Evolutionary conservation across 169 alveolate species (phyloP), one percentile per base, ranked within the genome.

Genomic region (Eimeria praecox): DNA sequence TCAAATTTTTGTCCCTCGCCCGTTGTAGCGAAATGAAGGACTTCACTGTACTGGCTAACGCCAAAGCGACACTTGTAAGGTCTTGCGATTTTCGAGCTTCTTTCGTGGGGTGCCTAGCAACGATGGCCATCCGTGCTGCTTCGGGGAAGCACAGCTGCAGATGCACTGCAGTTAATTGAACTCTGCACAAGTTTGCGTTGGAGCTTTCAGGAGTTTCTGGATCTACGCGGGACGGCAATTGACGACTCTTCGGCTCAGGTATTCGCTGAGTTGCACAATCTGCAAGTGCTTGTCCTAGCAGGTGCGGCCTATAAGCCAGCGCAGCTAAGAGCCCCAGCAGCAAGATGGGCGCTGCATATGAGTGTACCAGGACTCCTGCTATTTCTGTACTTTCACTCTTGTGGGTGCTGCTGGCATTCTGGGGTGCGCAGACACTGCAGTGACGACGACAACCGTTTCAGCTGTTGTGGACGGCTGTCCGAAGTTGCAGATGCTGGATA

Each of bases 401-500:
- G 35, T 42, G 86, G 86, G 54, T 82, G 35, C 46, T 77, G 87
- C 82, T 56, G 78, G 38, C 46, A n/a, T 46, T 33, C 16, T 24
- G 0, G 46, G 85, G 86, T 42, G 94, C 44, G 8, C 92, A 92
- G 96, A 82, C 66, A 92, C 96, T 9, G 92, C 91, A 46, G 87
- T 92, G 44, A 82, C 93, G 27, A 78, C 96, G 49, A n/a, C 87
- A 59, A 92, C 96, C 22, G 92, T 92, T 2, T 46, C 87, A 52
- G 92, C 88, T 6, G 78, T 92, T n/a, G 96, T 87, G 73, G 96
- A 78, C 73, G 89, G 89, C 93, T 92, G 96, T 56, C 92, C 92
- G 33, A 92, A 46, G 66, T 66, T 92, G 52, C 92, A 92, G 88
- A 82, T 92, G 96, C 88, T 92, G 62, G 96, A 92, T 78, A 18